Evolutionary conservation across 495 filamentous ascomycete genomes (phyloP).

Genomic region (Penicillium argentinense): DNA sequence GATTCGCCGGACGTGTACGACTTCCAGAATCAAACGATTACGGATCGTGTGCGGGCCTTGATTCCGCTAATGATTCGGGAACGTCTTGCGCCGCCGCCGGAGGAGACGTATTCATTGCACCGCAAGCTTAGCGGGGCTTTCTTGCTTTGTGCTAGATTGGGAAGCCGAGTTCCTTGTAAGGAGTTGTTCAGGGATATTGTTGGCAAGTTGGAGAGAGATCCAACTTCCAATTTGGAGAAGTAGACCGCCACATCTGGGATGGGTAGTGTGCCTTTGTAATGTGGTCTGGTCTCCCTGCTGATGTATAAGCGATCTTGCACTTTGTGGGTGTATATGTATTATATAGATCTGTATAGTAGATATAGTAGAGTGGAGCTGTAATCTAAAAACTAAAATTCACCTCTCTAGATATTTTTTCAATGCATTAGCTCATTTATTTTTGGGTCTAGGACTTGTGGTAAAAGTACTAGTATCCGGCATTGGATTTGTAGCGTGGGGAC

Average conservation of each 20-base stretch:
- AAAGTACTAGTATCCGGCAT: no score
- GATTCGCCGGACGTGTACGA: conserved; percentile 83
- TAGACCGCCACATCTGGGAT: no score
- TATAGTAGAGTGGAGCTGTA: no score
- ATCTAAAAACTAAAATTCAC: no score
- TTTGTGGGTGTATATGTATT: no score
- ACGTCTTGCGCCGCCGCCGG: conserved; percentile 83
- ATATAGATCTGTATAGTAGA: no score
- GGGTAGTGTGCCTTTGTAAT: neutral
- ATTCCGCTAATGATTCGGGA: conserved; percentile 94
- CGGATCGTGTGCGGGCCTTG: conserved; percentile 78
- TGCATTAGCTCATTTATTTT: no score
- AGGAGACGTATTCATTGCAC: conserved; percentile 97
- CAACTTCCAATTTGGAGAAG: conserved; percentile 5
- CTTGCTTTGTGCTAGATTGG: conserved; percentile 82
- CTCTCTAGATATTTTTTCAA: no score
- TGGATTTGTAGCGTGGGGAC: no score
- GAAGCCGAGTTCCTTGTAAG: conserved; percentile 77
- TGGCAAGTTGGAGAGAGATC: conserved; percentile 39
- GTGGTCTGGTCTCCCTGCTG: no score
- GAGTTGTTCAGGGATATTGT: conserved; percentile 75
- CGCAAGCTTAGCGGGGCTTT: conserved; percentile 96
- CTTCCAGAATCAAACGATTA: conserved; percentile 92
- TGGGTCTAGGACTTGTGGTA: no score
- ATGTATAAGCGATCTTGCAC: no score